phyloP scores from a whole-genome alignment of 148 eudicot genomes.

The Fagopyrum esculentum region DNA sequence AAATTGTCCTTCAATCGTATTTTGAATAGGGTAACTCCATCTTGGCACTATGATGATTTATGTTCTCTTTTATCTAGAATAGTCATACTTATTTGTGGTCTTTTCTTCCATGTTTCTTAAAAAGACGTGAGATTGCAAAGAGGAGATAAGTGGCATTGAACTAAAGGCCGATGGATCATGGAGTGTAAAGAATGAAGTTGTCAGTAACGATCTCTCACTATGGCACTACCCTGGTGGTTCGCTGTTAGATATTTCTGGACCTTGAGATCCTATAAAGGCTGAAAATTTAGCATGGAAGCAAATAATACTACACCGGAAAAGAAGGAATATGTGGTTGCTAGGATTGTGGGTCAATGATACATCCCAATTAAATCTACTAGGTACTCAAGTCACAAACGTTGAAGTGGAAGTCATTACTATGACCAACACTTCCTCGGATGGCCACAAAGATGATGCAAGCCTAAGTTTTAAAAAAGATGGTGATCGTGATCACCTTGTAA shows the following conservation, averaged over 20 bases:
- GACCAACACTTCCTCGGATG: slow-evolving; percentile 73
- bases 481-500: no score
- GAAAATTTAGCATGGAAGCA: slow-evolving; percentile 34
- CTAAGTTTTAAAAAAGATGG: no score
- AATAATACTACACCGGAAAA: slow-evolving; percentile 30
- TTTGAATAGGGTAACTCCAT: slow-evolving; percentile 34
- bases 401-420: slow-evolving; percentile 47
- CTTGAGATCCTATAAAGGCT: slow-evolving; percentile 28
- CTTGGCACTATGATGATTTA: background rate
- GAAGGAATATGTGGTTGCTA: slow-evolving; percentile 29
- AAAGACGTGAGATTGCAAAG: slow-evolving; percentile 42
- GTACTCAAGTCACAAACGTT: slow-evolving; percentile 25
- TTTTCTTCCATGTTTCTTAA: slow-evolving; percentile 8
- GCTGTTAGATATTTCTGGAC: slow-evolving; percentile 20
- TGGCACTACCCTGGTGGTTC: slow-evolving; percentile 83
- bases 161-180: slow-evolving; percentile 60
- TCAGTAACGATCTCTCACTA: slow-evolving; percentile 43
- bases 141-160: slow-evolving; percentile 53
- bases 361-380: slow-evolving; percentile 21
- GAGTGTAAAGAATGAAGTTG: slow-evolving; percentile 41
- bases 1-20: slow-evolving; percentile 58
- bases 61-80: background rate
- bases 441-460: slow-evolving; percentile 28
- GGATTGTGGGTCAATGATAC: slow-evolving; percentile 28
- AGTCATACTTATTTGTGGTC: background rate